These are phyloP conservation scores for Amanita pseudoporphyria DNA, from an alignment of 768 basidiomycete genomes.

Conservation along the genomic window DNA sequence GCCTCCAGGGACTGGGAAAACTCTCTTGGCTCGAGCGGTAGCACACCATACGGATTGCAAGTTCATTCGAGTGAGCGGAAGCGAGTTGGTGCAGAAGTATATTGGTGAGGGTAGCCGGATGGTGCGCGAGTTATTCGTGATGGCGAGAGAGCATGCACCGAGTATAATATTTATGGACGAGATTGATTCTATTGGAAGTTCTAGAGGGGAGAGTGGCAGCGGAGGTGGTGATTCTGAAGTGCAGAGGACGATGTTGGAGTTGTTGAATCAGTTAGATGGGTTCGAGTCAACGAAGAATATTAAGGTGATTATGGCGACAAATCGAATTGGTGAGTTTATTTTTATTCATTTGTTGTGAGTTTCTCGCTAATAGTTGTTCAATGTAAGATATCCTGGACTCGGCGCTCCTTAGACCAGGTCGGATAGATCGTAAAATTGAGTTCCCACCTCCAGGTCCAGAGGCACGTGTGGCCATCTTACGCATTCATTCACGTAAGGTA, in stretches of 20 bases:
- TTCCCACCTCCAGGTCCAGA: slow-evolving; percentile 98
- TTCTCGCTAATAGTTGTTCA: not conserved
- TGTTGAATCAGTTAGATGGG: slow-evolving; percentile 83
- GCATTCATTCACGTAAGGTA: slow-evolving; percentile 94
- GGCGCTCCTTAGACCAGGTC: slow-evolving; percentile 86
- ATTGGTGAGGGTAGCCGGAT: slow-evolving; percentile 95
- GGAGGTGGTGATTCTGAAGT: slow-evolving; percentile 86
- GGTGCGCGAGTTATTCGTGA: slow-evolving; percentile 96
- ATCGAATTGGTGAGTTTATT: slow-evolving; percentile 79
- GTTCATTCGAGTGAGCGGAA: slow-evolving; percentile 92
- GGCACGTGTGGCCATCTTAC: slow-evolving; percentile 82
- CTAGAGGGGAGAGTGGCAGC: slow-evolving; percentile 85
- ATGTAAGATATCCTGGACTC: slow-evolving; percentile 83
- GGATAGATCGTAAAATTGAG: slow-evolving; percentile 95
- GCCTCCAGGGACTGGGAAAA: slow-evolving; percentile 96
- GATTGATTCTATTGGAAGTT: slow-evolving; percentile 95
- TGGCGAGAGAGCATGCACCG: slow-evolving; percentile 96
- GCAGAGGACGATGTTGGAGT: slow-evolving; percentile 84
- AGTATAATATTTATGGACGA: slow-evolving; percentile 99
- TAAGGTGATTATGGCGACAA: slow-evolving; percentile 94
- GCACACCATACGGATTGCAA: slow-evolving; percentile 98
- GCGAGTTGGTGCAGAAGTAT: slow-evolving; percentile 95
- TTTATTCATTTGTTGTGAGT: not conserved
- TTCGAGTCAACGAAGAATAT: slow-evolving; percentile 98
- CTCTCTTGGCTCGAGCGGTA: slow-evolving; percentile 87